phyloP scores from a whole-genome alignment of 148 eudicot genomes.

The Rhododendron ferrugineum region DNA sequence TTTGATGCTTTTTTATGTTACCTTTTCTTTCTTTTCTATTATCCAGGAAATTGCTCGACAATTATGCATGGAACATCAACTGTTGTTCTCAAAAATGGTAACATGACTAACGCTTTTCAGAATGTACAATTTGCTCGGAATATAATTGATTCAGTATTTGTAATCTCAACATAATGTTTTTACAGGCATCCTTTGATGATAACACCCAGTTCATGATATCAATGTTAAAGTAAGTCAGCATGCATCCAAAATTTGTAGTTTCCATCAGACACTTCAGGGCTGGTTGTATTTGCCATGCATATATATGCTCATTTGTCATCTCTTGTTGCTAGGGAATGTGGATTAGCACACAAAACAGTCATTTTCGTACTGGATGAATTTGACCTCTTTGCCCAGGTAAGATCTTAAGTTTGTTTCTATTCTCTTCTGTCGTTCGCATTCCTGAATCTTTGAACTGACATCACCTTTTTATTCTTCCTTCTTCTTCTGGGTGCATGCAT shows the following conservation, averaged over 20 bases:
- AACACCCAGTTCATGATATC: conserved; percentile 76
- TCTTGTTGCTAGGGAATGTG: conserved; percentile 69
- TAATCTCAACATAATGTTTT: conserved; percentile 13
- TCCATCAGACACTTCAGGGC: not conserved
- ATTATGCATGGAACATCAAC: conserved; percentile 68
- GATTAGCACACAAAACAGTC: conserved; percentile 92
- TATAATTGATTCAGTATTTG: not conserved
- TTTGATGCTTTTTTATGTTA: conserved; percentile 1
- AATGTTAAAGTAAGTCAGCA: conserved; percentile 62
- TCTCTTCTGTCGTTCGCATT: not conserved
- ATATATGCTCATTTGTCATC: not conserved
- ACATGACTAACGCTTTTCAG: conserved; percentile 3
- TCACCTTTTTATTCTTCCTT: not conserved
- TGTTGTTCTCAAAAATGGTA: conserved; percentile 87
- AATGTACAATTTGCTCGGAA: conserved; percentile 13
- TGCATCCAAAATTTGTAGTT: not conserved
- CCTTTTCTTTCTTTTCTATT: conserved; percentile 4
- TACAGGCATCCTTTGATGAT: conserved; percentile 93
- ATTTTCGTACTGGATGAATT: conserved; percentile 87
- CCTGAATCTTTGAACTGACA: not conserved
- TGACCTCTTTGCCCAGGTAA: conserved; percentile 85
- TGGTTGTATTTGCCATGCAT: not conserved
- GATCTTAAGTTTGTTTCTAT: conserved; percentile 8
- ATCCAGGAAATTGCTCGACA: conserved; percentile 87
- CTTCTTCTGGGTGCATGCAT: not conserved